Evolutionary conservation across 2,329 filamentous ascomycete species (phyloP), one percentile per base, ranked within the genome.

Genomic region (Trichoderma polysporum): DNA sequence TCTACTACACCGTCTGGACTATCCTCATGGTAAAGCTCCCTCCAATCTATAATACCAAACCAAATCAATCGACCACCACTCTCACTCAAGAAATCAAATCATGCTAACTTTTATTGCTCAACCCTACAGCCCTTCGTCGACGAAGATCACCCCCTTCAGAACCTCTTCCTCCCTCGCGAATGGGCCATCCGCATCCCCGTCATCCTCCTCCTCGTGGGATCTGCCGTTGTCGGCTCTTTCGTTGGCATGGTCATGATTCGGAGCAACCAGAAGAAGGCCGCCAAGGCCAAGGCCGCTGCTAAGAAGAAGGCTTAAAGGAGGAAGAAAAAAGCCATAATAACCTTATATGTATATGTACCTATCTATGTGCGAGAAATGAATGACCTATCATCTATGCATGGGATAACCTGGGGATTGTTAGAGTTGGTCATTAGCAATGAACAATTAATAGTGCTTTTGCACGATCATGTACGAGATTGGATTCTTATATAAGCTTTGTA

Each of bases 111-210:
- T 15, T 13, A 45, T 29, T 33, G 8, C 9, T 12, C 35, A 27
- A 13, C 19, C n/a, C n/a, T n/a, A 9, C 39, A 99, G 95, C 95
- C 95, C 78, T 99, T 99, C 80, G 95, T 99, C 80, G 95, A 99
- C 80, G 88, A 91, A 67, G 92, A 93, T 78, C 95, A 99, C 80
- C 90, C 93, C 66, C 90, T 98, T 68, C 95, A 99, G 78, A 91
- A 91, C 78, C 86, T 98, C 83, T 99, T 99, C 84, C 95, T 93
- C 69, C 94, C 94, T 54, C 94, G 95, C 79, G 94, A 97, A 78
- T 99, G 95, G 95, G 95, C 95, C 69, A 97, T 99, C 78, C 94
- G 95, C 79, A 95, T 99, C 76, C 95, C 95, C 73, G 94, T 99
- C 74, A 97, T 99, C 78, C 89, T 99, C 73, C 90, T 97, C 70